Percentiles rank a stretch among this genome's conserved stretches.
Evolutionary conservation across 2,329 filamentous ascomycete genomes (phyloP).

Genomic region (Decorospora gaudefroyi): DNA sequence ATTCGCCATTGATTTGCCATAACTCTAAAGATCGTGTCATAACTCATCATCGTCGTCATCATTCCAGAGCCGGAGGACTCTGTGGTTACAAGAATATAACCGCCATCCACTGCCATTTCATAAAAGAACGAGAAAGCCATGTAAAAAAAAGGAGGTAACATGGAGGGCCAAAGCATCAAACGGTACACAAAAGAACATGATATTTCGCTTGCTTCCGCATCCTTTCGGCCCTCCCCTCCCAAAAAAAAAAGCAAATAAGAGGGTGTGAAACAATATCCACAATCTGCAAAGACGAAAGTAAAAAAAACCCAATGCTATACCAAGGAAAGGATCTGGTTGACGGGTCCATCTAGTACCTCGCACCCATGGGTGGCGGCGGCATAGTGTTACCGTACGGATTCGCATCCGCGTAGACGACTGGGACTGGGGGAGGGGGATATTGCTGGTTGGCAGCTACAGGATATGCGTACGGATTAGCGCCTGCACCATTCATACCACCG

Average conservation of each 20-base stretch:
- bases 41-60: too few species aligned
- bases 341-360: slow-evolving; percentile 36
- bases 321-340: neutral
- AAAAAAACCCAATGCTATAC: neutral
- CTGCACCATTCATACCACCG: slow-evolving; percentile 42
- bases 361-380: slow-evolving; percentile 49
- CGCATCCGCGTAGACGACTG: slow-evolving; percentile 53
- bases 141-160: too few species aligned
- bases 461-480: slow-evolving; percentile 47
- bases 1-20: too few species aligned
- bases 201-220: too few species aligned
- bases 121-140: too few species aligned
- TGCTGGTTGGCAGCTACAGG: slow-evolving; percentile 43
- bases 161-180: too few species aligned
- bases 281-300: neutral
- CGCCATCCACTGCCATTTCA: too few species aligned
- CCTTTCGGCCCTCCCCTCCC: neutral
- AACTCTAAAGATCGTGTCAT: too few species aligned
- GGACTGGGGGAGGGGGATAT: slow-evolving; percentile 42
- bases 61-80: too few species aligned
- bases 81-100: too few species aligned
- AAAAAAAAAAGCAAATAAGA: too few species aligned
- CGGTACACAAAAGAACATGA: too few species aligned
- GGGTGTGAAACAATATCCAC: slow-evolving; percentile 7
- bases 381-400: slow-evolving; percentile 52